Evolutionary conservation across 163 green algal species (phyloP), one percentile per base, ranked within the genome.

Genomic region (Scenedesmus sp.): DNA sequence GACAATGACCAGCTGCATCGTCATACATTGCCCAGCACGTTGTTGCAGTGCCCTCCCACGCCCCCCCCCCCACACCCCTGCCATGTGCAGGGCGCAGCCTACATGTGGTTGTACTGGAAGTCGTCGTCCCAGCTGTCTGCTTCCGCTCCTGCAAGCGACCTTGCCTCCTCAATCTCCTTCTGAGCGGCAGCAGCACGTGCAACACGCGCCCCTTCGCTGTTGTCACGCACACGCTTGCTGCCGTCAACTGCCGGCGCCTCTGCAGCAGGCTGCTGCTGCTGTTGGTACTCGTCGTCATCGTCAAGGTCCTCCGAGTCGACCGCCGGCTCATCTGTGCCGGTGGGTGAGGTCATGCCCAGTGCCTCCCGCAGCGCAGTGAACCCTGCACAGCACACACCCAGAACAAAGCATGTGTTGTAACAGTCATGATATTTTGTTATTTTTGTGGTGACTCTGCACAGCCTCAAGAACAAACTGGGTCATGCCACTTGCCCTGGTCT

Each of bases 251-350:
- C 78, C 7, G 43, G 6, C 12, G 43, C 43, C 26, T n/a, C 76
- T 59, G 76, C 40, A 59, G 72, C n/a, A 46, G 72, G 53, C 65
- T 90, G 85, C 85, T 76, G 43, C 68, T 70, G 79, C 79, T 85
- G 6, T 9, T 85, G 6, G 79, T 35, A 3, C 30, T 85, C 85
- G 18, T 83, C 85, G 10, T 90, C 85, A 24, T 56, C 40, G 2
- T 89, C 85, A 9, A 26, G 35, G 20, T 85, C 85, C 13, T 85
- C 85, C 7, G 85, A 44, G 0, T 79, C 85, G 20, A 40, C 46
- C 10, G 46, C 46, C 10, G 78, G 78, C 78, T 26, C 16, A 37
- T 84, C 42, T 42, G 37, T 44, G 37, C 10, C 40, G 12, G 2
- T 85, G 79, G 79, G 13, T 18, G 49, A 76, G 4, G 43, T 76